Conservation (phyloP, 2,329 filamentous ascomycete species). For the Neoscytalidium dimidiatum region DNA sequence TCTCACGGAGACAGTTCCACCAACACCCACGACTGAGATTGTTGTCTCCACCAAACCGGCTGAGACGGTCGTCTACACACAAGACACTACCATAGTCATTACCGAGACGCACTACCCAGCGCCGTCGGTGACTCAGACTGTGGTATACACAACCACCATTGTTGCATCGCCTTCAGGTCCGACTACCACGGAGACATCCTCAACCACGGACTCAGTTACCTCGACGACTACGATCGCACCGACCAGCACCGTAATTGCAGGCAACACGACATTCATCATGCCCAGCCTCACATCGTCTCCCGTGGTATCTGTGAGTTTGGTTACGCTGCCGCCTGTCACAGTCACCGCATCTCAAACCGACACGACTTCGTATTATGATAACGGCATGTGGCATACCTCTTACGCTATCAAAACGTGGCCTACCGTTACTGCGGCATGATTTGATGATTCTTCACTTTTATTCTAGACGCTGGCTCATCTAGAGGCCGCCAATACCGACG, state of each 20-base stretch:
- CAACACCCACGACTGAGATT: neutral
- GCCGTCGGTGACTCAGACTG: constrained; percentile 6
- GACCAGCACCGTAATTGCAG: neutral
- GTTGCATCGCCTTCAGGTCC: constrained; percentile 5
- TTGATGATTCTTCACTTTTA: neutral
- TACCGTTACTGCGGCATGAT: neutral
- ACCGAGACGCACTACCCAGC: neutral
- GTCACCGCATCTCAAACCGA: constrained; percentile 27
- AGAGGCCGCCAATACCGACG: neutral
- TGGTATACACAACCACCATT: constrained; percentile 16
- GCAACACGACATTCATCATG: neutral
- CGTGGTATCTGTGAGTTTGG: neutral
- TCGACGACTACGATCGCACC: no score
- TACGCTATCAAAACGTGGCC: constrained; percentile 39
- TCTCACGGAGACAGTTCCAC: constrained; percentile 5
- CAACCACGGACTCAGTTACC: neutral
- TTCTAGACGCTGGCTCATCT: constrained; percentile 21
- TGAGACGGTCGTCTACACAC: neutral
- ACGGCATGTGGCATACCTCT: constrained; percentile 48
- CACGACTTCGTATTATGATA: constrained; percentile 44
- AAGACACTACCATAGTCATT: constrained; percentile 6
- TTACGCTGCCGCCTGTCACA: constrained; percentile 27
- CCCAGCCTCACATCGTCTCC: neutral
- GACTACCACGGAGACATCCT: neutral
- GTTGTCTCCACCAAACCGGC: neutral